These are phyloP conservation scores for Populus deltoides DNA, from an alignment of 345 rosid genomes.

Conservation along the genomic window DNA sequence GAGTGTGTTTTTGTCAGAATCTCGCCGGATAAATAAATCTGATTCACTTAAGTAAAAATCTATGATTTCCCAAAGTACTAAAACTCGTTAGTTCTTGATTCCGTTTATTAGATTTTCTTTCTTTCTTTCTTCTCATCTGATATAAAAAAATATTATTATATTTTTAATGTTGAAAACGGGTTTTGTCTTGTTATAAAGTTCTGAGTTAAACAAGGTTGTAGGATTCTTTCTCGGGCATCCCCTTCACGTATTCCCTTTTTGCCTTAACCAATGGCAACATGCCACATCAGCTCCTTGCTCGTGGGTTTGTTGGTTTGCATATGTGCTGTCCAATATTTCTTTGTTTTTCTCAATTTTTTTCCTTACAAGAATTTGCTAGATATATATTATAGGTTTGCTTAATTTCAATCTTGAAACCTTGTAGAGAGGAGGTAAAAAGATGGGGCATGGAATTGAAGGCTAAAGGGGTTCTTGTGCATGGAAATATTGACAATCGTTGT, in stretches of 20 bases:
- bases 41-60: background rate
- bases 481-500: constrained; percentile 50
- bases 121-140: background rate
- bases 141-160: background rate
- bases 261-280: constrained; percentile 21
- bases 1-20: constrained; percentile 6
- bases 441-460: background rate
- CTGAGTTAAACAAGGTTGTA: constrained; percentile 5
- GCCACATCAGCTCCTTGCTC: constrained; percentile 28
- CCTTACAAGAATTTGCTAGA: background rate
- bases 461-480: constrained; percentile 17
- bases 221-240: constrained; percentile 22
- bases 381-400: background rate
- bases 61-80: background rate
- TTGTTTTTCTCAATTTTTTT: background rate
- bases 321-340: background rate
- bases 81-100: background rate
- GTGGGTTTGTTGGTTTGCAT: constrained; percentile 16
- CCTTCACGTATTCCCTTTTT: constrained; percentile 23
- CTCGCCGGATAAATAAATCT: constrained; percentile 17
- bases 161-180: constrained; percentile 7
- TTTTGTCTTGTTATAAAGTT: constrained; percentile 13
- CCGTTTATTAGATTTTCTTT: background rate
- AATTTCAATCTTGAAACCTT: background rate
- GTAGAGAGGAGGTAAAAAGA: background rate